Conservation (phyloP, 2,329 filamentous ascomycete genomes). For the Drechmeria coniospora region DNA sequence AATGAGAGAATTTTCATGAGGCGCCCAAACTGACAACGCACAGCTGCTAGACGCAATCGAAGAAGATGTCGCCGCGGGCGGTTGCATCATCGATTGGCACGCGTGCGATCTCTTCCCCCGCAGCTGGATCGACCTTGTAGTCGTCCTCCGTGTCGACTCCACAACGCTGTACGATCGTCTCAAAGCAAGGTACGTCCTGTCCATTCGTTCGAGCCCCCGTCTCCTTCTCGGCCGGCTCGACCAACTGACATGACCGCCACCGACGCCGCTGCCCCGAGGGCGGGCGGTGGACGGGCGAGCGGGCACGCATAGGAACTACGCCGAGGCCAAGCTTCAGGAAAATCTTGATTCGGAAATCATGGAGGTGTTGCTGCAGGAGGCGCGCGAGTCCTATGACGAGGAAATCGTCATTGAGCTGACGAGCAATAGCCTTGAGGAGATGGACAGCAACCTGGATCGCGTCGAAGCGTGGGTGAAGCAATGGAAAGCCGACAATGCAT, state of each 20-base stretch:
- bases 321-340: conserved; percentile 79
- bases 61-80: conserved; percentile 60
- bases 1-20: conserved; percentile 2
- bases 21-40: conserved; percentile 6
- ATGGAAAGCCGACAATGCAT: conserved; percentile 43
- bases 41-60: conserved; percentile 82
- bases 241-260: too few relatives aligned
- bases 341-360: conserved; percentile 97
- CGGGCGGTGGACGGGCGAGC: too few relatives aligned
- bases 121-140: conserved; percentile 87
- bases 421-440: conserved; percentile 69
- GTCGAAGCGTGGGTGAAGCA: conserved; percentile 68
- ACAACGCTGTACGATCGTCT: conserved; percentile 73
- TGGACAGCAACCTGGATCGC: conserved; percentile 76
- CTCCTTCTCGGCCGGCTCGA: too few relatives aligned
- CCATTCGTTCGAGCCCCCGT: not conserved
- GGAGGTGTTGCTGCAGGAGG: conserved; percentile 84
- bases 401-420: conserved; percentile 78
- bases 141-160: conserved; percentile 75
- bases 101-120: conserved; percentile 90
- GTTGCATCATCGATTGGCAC: conserved; percentile 93
- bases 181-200: conserved; percentile 41
- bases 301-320: conserved; percentile 48
- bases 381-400: conserved; percentile 69
- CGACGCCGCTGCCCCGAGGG: too few relatives aligned